Percentiles rank a stretch among this genome's conserved stretches.
These are phyloP conservation scores for Aspergillus transmontanensis DNA, from an alignment of 2,329 filamentous ascomycete genomes.

Conservation along the genomic window DNA sequence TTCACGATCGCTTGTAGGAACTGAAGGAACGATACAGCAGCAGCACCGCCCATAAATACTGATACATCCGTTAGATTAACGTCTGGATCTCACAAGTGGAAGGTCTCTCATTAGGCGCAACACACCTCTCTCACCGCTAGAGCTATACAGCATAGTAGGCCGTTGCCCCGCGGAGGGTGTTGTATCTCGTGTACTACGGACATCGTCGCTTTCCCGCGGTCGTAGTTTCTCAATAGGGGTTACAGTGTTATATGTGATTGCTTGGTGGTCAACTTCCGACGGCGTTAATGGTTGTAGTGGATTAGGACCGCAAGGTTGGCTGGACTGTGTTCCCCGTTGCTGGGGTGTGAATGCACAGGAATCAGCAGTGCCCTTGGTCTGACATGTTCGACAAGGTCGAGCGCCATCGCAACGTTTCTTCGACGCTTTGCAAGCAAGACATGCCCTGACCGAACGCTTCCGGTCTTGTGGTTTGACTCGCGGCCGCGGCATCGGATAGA, in stretches of 20 bases:
- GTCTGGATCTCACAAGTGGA: background rate
- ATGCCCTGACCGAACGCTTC: constrained; percentile 53
- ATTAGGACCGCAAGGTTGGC: background rate
- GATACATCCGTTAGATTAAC: background rate
- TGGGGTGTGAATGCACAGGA: constrained; percentile 42
- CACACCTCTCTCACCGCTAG: constrained; percentile 1
- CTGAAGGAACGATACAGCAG: background rate
- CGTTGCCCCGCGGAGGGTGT: background rate
- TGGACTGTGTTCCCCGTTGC: background rate
- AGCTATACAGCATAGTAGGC: constrained; percentile 3
- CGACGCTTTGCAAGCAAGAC: constrained; percentile 50
- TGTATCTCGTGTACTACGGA: constrained; percentile 1
- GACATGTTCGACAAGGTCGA: constrained; percentile 53
- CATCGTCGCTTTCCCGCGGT: background rate
- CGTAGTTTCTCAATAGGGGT: background rate
- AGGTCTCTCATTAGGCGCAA: background rate
- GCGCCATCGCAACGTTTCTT: constrained; percentile 57
- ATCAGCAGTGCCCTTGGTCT: constrained; percentile 45
- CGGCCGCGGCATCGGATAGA: constrained; percentile 52
- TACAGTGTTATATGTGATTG: background rate
- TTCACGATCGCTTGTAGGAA: constrained; percentile 4
- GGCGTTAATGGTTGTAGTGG: background rate
- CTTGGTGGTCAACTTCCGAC: background rate
- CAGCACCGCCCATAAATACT: background rate
- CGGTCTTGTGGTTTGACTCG: constrained; percentile 54